These are phyloP conservation scores for Inonotus hispidus DNA, from an alignment of 1,284 basidiomycete species.

Conservation along the genomic window DNA sequence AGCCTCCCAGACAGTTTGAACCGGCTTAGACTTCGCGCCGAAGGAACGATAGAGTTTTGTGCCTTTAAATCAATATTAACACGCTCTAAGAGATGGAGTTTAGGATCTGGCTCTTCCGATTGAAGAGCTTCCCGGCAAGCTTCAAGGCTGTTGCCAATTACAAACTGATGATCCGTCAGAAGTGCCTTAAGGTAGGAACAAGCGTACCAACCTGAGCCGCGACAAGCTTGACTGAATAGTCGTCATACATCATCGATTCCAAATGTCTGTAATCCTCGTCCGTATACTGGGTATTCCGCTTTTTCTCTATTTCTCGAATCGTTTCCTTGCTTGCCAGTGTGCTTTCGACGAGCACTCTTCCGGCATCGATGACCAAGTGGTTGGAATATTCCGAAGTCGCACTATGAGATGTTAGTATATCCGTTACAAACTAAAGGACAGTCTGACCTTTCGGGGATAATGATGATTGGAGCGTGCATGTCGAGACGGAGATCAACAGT, in stretches of 20 bases:
- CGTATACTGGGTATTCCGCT: slow-evolving; percentile 82
- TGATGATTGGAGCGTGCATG: slow-evolving; percentile 96
- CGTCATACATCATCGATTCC: slow-evolving; percentile 97
- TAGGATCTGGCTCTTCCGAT: slow-evolving; percentile 45
- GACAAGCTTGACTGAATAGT: slow-evolving; percentile 79
- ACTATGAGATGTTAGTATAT: slow-evolving; percentile 32
- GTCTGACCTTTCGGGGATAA: slow-evolving; percentile 85
- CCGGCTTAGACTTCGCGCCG: slow-evolving; percentile 78
- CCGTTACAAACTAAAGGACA: background rate
- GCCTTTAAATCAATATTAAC: slow-evolving; percentile 90
- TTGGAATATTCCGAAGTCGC: slow-evolving; percentile 76
- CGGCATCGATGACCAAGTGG: slow-evolving; percentile 93
- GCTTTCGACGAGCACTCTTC: slow-evolving; percentile 93
- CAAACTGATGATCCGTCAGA: slow-evolving; percentile 51
- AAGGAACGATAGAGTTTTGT: slow-evolving; percentile 92
- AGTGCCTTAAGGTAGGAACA: slow-evolving; percentile 3
- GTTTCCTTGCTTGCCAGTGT: slow-evolving; percentile 84
- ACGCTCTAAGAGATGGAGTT: slow-evolving; percentile 87
- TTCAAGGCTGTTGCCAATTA: slow-evolving; percentile 84
- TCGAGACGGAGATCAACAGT: slow-evolving; percentile 96
- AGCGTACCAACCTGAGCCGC: slow-evolving; percentile 71
- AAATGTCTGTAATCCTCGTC: slow-evolving; percentile 87
- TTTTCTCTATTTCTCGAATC: slow-evolving; percentile 77
- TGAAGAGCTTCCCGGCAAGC: slow-evolving; percentile 77
- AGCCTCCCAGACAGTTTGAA: slow-evolving; percentile 93